A percentile compares a stretch with the other conserved stretches of the same genome.
Evolutionary conservation across 2,329 filamentous ascomycete species (phyloP).

Genomic region (Colletotrichum tropicicola): DNA sequence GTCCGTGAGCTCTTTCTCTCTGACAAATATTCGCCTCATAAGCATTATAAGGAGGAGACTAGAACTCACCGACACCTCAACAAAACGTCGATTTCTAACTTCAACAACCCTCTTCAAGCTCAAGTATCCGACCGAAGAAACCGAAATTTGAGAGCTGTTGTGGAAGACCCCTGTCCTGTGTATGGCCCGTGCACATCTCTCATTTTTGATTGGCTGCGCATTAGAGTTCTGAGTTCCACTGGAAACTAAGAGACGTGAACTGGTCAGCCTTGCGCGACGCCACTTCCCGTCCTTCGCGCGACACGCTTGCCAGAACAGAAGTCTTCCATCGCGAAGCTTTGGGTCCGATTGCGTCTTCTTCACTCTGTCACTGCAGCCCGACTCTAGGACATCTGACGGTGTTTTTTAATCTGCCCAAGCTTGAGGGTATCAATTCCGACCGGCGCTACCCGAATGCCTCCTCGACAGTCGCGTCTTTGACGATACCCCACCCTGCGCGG

Average conservation of each 20-base stretch:
- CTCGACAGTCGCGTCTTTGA: background rate
- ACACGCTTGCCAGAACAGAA: background rate
- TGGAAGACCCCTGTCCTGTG: background rate
- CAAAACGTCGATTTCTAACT: background rate
- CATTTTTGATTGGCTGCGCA: constrained; percentile 16
- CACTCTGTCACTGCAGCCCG: background rate
- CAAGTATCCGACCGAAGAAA: constrained; percentile 12
- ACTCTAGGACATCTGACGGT: too few relatives aligned
- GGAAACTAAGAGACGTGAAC: too few relatives aligned
- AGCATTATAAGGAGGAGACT: too few relatives aligned
- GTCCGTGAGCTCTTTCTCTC: too few relatives aligned
- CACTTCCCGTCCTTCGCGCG: constrained; percentile 4
- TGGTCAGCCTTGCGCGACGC: constrained; percentile 4
- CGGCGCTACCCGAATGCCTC: too few relatives aligned
- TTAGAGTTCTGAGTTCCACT: background rate
- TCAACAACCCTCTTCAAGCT: background rate
- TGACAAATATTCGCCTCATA: too few relatives aligned
- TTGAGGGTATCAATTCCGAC: too few relatives aligned
- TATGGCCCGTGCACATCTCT: background rate
- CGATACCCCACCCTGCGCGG: background rate
- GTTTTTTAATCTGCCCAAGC: too few relatives aligned
- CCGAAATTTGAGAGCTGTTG: constrained; percentile 4
- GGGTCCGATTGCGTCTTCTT: background rate
- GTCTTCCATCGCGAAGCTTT: background rate
- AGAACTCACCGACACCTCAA: constrained; percentile 6